Conservation (phyloP, 2,329 filamentous ascomycete species). For the Penicillium sp. region DNA sequence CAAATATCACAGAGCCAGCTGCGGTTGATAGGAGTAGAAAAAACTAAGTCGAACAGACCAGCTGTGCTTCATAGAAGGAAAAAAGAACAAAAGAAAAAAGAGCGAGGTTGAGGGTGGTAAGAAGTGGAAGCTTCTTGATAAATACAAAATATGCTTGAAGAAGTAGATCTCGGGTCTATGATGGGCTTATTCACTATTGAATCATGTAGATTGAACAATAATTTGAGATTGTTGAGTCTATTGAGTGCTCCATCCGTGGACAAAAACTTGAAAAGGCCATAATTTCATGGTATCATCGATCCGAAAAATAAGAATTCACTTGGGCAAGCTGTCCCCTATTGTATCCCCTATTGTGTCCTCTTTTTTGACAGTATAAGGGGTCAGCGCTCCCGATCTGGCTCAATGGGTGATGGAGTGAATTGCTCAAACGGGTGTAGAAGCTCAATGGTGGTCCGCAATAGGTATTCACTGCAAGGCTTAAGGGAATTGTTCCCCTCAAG, state of each 20-base stretch:
- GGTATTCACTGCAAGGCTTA: too few species aligned
- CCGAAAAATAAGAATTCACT: neutral
- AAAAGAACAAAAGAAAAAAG: neutral
- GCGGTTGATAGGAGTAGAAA: neutral
- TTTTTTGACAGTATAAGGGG: neutral
- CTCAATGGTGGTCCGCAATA: too few species aligned
- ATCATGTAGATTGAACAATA: too few species aligned
- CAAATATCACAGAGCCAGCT: slow-evolving; percentile 1
- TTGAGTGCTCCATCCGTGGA: too few species aligned
- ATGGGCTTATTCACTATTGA: too few species aligned
- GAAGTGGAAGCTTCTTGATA: neutral
- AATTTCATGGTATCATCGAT: too few species aligned
- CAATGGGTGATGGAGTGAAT: neutral
- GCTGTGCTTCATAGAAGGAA: neutral
- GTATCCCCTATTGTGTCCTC: neutral
- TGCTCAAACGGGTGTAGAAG: too few species aligned
- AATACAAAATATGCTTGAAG: neutral
- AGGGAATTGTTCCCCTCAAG: too few species aligned
- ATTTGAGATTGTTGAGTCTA: too few species aligned
- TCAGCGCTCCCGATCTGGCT: neutral
- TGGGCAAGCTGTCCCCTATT: neutral
- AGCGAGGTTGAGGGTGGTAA: neutral
- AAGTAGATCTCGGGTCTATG: too few species aligned
- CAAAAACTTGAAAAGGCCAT: too few species aligned
- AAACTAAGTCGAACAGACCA: neutral